A percentile compares a stretch with the other conserved stretches of the same genome.
phyloP scores from a whole-genome alignment of 1,284 basidiomycete genomes.

The Malassezia furfur region DNA sequence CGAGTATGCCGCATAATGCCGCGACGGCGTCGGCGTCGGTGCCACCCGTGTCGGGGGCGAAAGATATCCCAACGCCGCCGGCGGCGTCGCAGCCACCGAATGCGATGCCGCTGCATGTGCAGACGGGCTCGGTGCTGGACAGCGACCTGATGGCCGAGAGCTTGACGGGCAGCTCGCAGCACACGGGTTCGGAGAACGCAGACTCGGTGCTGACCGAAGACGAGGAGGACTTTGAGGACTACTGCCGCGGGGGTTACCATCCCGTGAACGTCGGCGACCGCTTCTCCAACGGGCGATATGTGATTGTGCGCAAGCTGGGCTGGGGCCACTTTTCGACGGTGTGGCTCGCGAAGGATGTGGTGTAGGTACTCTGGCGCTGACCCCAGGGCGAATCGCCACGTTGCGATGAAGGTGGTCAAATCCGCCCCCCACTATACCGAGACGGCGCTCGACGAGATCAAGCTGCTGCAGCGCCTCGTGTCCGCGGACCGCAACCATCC shows the following conservation, averaged over 20 bases:
- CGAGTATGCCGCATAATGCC: not conserved
- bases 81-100: not conserved
- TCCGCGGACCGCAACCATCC: conserved; percentile 60
- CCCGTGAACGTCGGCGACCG: conserved; percentile 89
- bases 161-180: not conserved
- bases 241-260: conserved; percentile 63
- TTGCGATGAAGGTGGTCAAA: conserved; percentile 97
- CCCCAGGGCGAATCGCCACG: conserved; percentile 77
- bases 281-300: conserved; percentile 78
- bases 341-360: conserved; percentile 47
- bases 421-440: conserved; percentile 94
- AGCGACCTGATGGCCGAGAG: conserved; percentile 5
- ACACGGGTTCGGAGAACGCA: conserved; percentile 7
- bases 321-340: conserved; percentile 81
- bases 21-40: not conserved
- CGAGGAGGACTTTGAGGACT: conserved; percentile 50
- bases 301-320: conserved; percentile 87
- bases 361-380: conserved; percentile 23
- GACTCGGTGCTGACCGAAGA: conserved; percentile 48
- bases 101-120: conserved; percentile 1
- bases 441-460: conserved; percentile 96
- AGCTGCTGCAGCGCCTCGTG: conserved; percentile 87
- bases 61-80: not conserved
- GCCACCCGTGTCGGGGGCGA: too few species aligned
- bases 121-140: not conserved